Evolutionary conservation across 2,329 filamentous ascomycete genomes (phyloP).

Genomic region (Escovopsis weberi): DNA sequence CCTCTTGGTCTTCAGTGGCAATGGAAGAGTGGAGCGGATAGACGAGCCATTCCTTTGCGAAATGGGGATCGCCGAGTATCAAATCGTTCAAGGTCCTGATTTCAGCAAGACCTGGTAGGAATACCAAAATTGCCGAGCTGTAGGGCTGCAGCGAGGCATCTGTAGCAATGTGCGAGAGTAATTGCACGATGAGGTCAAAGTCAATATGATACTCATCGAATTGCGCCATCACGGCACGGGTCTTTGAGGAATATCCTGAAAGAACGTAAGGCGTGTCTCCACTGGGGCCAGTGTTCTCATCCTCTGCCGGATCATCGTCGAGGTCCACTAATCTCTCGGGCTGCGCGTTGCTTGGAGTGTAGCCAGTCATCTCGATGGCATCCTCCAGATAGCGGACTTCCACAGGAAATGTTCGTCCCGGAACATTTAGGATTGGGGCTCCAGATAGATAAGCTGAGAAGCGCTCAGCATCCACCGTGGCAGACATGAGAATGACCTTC

Average conservation of each 20-base stretch:
- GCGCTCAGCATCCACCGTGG: conserved; percentile 81
- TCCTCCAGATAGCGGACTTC: conserved; percentile 82
- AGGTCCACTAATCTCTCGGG: conserved; percentile 44
- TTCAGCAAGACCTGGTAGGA: conserved; percentile 87
- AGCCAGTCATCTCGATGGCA: conserved; percentile 75
- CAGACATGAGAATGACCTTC: conserved; percentile 94
- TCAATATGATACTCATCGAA: conserved; percentile 89
- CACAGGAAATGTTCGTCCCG: conserved; percentile 87
- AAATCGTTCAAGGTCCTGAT: conserved; percentile 81
- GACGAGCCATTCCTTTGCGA: conserved; percentile 65
- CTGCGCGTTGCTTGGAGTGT: conserved; percentile 33
- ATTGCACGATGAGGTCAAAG: conserved; percentile 67
- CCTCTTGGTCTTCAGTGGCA: conserved; percentile 90
- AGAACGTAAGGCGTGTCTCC: conserved; percentile 50
- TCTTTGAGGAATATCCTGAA: conserved; percentile 59
- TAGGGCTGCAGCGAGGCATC: conserved; percentile 52
- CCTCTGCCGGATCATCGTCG: conserved; percentile 43
- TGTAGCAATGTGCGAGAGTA: conserved; percentile 63
- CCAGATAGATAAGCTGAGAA: conserved; percentile 81
- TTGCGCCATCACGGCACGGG: conserved; percentile 56
- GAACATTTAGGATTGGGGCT: conserved; percentile 79
- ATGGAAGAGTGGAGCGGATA: conserved; percentile 90
- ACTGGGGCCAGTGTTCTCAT: conserved; percentile 32
- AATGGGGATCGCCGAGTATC: conserved; percentile 60
- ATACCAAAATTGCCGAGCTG: conserved; percentile 87